A percentile compares a stretch with the other conserved stretches of the same genome.
Evolutionary conservation across 2,329 filamentous ascomycete species (phyloP).

Genomic region (Mariannaea sp.): DNA sequence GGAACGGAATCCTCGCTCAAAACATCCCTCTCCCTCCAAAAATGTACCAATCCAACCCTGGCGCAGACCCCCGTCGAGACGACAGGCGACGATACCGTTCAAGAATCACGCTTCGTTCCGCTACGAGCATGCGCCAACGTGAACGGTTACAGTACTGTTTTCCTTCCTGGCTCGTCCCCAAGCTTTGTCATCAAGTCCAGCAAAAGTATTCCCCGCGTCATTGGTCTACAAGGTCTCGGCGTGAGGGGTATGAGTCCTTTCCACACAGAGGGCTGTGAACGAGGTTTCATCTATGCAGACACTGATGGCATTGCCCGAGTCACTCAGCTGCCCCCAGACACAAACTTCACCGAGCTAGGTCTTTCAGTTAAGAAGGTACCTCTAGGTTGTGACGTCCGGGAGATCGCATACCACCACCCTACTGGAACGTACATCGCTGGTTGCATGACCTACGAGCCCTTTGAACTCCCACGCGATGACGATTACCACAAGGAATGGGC

Average conservation of each 20-base stretch:
- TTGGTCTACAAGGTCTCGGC: slow-evolving; percentile 71
- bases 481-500: slow-evolving; percentile 82
- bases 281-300: slow-evolving; percentile 84
- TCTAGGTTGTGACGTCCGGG: slow-evolving; percentile 71
- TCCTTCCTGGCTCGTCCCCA: slow-evolving; percentile 79
- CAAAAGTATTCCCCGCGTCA: slow-evolving; percentile 74
- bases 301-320: slow-evolving; percentile 73
- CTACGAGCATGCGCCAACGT: slow-evolving; percentile 66
- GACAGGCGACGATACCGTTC: slow-evolving; percentile 56
- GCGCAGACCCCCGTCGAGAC: slow-evolving; percentile 60
- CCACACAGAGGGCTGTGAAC: slow-evolving; percentile 75
- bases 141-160: slow-evolving; percentile 80
- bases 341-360: slow-evolving; percentile 74
- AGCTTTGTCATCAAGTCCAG: slow-evolving; percentile 83
- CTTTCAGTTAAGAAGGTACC: slow-evolving; percentile 75
- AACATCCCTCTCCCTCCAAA: slow-evolving; percentile 72
- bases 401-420: slow-evolving; percentile 76
- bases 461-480: slow-evolving; percentile 85
- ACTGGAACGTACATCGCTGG: slow-evolving; percentile 78
- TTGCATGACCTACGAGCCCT: slow-evolving; percentile 69
- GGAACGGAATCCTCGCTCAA: slow-evolving; percentile 50
- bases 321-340: slow-evolving; percentile 69
- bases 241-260: slow-evolving; percentile 76
- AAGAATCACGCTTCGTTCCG: slow-evolving; percentile 54
- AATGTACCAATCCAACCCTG: slow-evolving; percentile 70